Conservation (phyloP, 164 flowering plant species). For the Houttuynia cordata region DNA sequence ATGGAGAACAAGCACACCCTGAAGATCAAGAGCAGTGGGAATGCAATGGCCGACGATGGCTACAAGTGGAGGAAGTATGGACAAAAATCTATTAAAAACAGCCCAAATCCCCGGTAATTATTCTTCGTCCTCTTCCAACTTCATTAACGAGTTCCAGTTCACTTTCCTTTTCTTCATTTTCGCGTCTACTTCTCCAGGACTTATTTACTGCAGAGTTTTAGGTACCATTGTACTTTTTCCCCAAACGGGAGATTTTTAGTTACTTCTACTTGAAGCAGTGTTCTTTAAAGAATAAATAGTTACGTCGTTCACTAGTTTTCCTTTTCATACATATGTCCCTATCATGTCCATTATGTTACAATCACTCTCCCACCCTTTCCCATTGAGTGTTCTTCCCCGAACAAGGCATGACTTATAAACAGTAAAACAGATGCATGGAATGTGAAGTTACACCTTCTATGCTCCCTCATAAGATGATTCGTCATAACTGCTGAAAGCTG, state of each 20-base stretch:
- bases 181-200: not conserved
- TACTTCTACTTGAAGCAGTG: not conserved
- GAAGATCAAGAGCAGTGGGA: slow-evolving; percentile 49
- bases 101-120: slow-evolving; percentile 69
- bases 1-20: slow-evolving; percentile 61
- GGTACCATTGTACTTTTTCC: too few species aligned
- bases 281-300: too few species aligned
- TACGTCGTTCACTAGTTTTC: too few species aligned
- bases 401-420: not conserved
- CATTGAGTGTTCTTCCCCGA: not conserved
- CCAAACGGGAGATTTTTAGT: too few species aligned
- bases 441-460: too few species aligned
- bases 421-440: too few species aligned
- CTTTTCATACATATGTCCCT: not conserved
- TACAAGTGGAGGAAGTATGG: slow-evolving; percentile 98
- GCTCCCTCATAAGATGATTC: too few species aligned
- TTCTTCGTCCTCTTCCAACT: not conserved
- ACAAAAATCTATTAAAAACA: slow-evolving; percentile 86
- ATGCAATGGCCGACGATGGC: slow-evolving; percentile 71
- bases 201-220: not conserved
- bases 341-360: not conserved
- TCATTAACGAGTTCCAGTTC: not conserved
- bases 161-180: not conserved
- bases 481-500: too few species aligned
- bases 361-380: not conserved